Percentiles rank a stretch among this genome's conserved stretches.
phyloP scores from a whole-genome alignment of 805 yeast species.

The Wickerhamomyces rabaulensis region DNA sequence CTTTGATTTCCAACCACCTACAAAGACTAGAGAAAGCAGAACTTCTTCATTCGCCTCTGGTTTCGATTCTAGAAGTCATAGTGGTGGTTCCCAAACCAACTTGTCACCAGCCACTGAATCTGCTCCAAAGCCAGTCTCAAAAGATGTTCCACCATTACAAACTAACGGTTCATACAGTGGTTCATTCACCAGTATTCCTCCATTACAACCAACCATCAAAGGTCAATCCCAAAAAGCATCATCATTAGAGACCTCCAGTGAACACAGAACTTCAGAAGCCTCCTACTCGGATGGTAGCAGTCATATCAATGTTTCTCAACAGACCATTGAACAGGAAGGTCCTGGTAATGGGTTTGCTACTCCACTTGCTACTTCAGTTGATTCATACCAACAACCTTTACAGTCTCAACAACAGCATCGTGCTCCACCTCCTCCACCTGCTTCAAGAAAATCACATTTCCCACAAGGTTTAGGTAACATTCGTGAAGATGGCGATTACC shows the following conservation, averaged over 20 bases:
- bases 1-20: constrained; percentile 9
- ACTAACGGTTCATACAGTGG: background rate
- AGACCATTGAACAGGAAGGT: background rate
- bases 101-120: background rate
- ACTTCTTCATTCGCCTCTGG: constrained; percentile 16
- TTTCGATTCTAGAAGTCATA: constrained; percentile 1
- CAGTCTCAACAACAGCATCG: constrained; percentile 31
- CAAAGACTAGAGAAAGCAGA: constrained; percentile 14
- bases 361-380: background rate
- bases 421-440: constrained; percentile 55
- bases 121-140: constrained; percentile 12
- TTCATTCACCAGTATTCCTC: constrained; percentile 15
- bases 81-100: background rate
- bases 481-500: constrained; percentile 24
- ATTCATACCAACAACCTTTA: constrained; percentile 17
- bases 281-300: constrained; percentile 14
- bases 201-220: constrained; percentile 29
- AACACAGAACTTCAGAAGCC: constrained; percentile 2
- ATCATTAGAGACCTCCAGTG: background rate
- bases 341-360: background rate
- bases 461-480: constrained; percentile 23
- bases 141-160: constrained; percentile 3
- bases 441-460: constrained; percentile 38
- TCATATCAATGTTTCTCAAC: constrained; percentile 12
- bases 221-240: constrained; percentile 4